A percentile compares a stretch with the other conserved stretches of the same genome.
Evolutionary conservation across 2,329 filamentous ascomycete species (phyloP).

Genomic region (Sporothrix euskadiensis): DNA sequence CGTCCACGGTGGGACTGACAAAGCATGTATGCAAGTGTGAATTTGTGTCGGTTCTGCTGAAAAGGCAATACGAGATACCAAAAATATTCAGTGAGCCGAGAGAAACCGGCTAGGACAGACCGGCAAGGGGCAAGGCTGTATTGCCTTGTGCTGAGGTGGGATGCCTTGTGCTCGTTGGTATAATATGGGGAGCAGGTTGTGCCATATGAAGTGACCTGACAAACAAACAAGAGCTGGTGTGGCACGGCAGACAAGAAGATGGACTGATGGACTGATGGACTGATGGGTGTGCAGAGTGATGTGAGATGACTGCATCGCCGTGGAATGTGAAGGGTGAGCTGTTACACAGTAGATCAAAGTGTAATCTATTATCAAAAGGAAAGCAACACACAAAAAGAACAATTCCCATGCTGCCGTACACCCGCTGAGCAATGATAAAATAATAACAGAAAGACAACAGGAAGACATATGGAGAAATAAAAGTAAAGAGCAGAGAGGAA

Average conservation of each 20-base stretch:
- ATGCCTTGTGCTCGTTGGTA: not conserved
- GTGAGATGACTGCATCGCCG: not conserved
- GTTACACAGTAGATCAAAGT: not conserved
- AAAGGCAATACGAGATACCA: slow-evolving; percentile 7
- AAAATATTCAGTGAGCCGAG: not conserved
- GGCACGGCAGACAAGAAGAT: not conserved
- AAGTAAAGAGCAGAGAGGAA: not conserved
- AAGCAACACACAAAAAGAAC: not conserved
- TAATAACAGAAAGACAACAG: not conserved
- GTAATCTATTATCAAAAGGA: not conserved
- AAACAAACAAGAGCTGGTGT: not conserved
- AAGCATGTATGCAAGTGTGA: not conserved
- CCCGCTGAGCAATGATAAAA: not conserved
- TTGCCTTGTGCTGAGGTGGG: not conserved
- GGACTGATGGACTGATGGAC: not conserved
- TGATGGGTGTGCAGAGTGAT: not conserved
- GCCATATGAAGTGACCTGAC: not conserved
- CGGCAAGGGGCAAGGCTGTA: not conserved
- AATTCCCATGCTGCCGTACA: not conserved
- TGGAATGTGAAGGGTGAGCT: not conserved
- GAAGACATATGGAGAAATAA: not conserved
- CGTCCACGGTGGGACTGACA: not conserved
- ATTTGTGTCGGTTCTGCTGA: not conserved
- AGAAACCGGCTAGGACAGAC: not conserved
- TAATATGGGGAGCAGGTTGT: not conserved